Base-by-base conservation (phyloP, 148 eudicot genomes). In the Pharnaceum exiguum region DNA sequence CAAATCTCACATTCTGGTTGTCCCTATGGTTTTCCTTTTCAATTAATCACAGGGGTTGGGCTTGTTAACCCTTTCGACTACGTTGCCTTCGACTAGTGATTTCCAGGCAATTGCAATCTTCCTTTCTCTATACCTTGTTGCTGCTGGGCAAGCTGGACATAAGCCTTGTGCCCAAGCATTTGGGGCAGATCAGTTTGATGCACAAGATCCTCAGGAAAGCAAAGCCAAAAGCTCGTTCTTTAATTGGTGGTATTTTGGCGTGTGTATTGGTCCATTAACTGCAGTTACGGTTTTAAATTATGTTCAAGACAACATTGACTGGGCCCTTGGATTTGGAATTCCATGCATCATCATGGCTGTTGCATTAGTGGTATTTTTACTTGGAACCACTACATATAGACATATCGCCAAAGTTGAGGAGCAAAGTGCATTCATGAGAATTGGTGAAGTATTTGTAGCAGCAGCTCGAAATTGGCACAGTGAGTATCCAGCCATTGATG, bases 111-210 rank as follows among this genome's bases (percentile, higher is more conserved):
- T 73, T 12, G 42, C 77, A 46, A 77, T 89, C 66, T 89, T 77
- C 59, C 67, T 66, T 66, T 71, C 90, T 7, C 38, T 86, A 28
- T 89, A 89, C 68, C 55, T 81, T 18, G 78, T 89, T 39, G 88
- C 95, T 32, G 5, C 83, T 32, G 96, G 77, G 2, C 85, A 82
- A 81, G 83, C 79, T 42, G 98, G 96, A 30, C 84, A 77, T 66
- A 80, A 68, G 68, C 96, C 98, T 42, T 85, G 96, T 68, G 78
- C 79, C 39, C 90, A 85, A 59, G 94, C 98, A 45, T 91, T 91
- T 65, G 96, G 98, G 42, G 98, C 98, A 7, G 98, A 91, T 57
- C 98, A 91, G 61, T 91, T 91, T 65, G 96, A 91, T 46, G 79
- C 48, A 5, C 60, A 68, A 32, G 77, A 91, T 66, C 74, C 85